Evolutionary conservation across 2,329 filamentous ascomycete genomes (phyloP).

Genomic region (Monosporascus sp.): DNA sequence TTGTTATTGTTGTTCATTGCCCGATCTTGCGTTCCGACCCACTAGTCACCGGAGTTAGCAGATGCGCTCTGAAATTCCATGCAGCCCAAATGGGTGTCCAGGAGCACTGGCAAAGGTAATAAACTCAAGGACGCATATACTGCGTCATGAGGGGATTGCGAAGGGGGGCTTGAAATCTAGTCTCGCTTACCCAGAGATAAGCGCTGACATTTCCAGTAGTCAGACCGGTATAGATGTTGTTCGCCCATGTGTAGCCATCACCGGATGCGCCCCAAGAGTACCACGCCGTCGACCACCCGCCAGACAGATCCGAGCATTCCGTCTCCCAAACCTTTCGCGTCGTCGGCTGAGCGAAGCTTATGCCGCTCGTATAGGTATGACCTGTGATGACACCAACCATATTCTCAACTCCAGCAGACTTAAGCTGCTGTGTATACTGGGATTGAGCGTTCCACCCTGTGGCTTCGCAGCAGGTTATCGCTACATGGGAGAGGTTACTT

Average conservation of each 20-base stretch:
- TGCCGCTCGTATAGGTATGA: constrained; percentile 37
- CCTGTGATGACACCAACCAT: constrained; percentile 36
- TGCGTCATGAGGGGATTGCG: constrained; percentile 21
- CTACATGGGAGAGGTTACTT: constrained; percentile 13
- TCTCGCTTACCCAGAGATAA: constrained; percentile 34
- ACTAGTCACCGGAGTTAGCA: neutral
- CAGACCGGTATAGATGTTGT: constrained; percentile 38
- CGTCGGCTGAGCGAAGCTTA: constrained; percentile 23
- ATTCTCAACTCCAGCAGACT: constrained; percentile 23
- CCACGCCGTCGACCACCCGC: constrained; percentile 35
- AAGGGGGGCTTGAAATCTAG: neutral
- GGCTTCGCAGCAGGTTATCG: constrained; percentile 37
- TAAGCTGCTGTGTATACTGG: constrained; percentile 8
- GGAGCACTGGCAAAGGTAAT: neutral
- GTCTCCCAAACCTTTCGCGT: constrained; percentile 40
- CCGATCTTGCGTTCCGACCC: constrained; percentile 22
- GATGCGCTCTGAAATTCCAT: neutral
- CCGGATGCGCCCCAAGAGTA: constrained; percentile 34
- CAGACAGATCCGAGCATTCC: constrained; percentile 39
- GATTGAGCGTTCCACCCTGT: constrained; percentile 28
- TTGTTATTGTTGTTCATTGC: constrained; percentile 18
- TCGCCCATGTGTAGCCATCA: constrained; percentile 45
- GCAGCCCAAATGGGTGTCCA: neutral
- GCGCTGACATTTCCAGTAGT: constrained; percentile 38
- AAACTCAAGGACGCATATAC: too few species aligned